These are phyloP conservation scores for Metschnikowia borealis DNA, from an alignment of 805 yeast species.

Conservation along the genomic window DNA sequence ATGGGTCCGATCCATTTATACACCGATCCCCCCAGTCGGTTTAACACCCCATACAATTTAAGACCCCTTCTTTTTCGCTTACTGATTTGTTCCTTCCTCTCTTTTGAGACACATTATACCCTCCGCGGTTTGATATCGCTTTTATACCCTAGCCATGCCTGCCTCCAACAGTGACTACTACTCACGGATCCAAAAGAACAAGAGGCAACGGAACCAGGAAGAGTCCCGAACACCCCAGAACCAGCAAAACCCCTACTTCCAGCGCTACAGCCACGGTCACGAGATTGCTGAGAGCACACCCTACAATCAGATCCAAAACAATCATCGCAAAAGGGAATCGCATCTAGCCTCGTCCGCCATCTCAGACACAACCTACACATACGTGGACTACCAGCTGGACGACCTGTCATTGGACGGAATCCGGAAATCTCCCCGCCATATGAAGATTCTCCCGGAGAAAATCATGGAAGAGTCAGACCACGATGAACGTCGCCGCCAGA, in stretches of 20 bases:
- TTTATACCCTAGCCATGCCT: conserved; percentile 1
- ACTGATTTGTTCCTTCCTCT: neutral
- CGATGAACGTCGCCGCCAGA: neutral
- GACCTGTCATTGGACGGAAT: conserved; percentile 6
- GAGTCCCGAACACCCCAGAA: conserved; percentile 1
- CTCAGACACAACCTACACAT: conserved; percentile 16
- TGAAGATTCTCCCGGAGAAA: conserved; percentile 3
- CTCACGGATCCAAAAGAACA: conserved; percentile 3
- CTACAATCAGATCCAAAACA: conserved; percentile 3
- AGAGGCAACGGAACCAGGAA: neutral
- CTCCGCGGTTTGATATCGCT: neutral
- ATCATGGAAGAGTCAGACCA: neutral
- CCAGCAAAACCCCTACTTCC: conserved; percentile 8
- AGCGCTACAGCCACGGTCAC: neutral
- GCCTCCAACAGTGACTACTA: conserved; percentile 13
- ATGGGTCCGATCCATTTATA: neutral
- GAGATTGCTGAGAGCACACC: conserved; percentile 4
- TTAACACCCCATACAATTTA: too few species aligned
- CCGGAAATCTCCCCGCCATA: neutral
- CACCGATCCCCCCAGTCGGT: neutral
- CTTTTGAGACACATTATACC: neutral
- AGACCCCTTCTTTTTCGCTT: neutral
- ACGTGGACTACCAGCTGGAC: conserved; percentile 14
- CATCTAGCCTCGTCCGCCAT: conserved; percentile 6
- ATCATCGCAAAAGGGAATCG: conserved; percentile 6